Evolutionary conservation across 345 rosid genomes (phyloP).

Genomic region (Eucalyptus viminalis): DNA sequence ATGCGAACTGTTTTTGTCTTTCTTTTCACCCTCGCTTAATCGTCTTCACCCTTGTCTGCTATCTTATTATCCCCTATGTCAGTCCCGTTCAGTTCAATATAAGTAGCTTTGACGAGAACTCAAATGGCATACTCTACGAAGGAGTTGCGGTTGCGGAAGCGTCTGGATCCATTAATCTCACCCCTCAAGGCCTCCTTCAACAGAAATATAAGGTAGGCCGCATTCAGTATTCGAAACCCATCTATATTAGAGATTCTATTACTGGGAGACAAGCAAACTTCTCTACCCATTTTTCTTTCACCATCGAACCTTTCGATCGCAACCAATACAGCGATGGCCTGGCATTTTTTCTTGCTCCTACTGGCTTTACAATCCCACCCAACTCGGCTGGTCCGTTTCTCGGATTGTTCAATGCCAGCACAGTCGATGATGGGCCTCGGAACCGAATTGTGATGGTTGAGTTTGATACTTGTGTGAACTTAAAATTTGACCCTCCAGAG

Average conservation of each 20-base stretch:
- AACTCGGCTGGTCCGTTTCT: neutral
- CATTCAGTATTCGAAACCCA: neutral
- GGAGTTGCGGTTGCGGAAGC: neutral
- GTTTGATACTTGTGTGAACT: neutral
- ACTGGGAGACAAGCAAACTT: neutral
- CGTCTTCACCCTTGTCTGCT: neutral
- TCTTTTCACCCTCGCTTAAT: neutral
- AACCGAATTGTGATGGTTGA: neutral
- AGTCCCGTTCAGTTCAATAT: neutral
- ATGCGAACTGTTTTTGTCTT: neutral
- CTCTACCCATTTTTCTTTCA: neutral
- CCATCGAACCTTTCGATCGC: neutral
- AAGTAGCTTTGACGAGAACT: neutral
- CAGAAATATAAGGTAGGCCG: neutral
- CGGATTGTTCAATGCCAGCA: neutral
- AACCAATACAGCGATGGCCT: neutral
- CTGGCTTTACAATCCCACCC: neutral
- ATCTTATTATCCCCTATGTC: neutral
- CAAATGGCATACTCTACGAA: neutral
- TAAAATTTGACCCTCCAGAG: neutral
- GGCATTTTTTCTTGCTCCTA: neutral
- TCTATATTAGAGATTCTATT: neutral
- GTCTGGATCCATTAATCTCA: neutral
- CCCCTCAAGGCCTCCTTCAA: accelerated
- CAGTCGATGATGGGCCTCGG: neutral